Evolutionary conservation across 208 protist genomes (phyloP).

Genomic region (Leishmania gerbilli): DNA sequence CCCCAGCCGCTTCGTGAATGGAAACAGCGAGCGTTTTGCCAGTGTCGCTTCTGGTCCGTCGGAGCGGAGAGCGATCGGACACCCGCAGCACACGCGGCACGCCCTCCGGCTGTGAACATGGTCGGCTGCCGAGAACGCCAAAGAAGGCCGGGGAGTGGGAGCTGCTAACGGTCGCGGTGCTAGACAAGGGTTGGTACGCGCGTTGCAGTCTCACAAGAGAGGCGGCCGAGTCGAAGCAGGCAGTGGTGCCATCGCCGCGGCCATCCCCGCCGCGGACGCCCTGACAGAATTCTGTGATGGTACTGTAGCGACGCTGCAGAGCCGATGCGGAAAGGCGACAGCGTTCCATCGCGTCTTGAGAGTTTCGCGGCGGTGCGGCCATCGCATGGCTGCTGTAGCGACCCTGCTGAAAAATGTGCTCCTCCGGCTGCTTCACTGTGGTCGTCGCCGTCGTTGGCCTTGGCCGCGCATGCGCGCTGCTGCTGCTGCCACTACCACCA

Average conservation of each 20-base stretch:
- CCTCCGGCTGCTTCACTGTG: background rate
- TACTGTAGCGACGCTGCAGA: background rate
- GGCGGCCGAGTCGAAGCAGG: background rate
- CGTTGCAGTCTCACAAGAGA: background rate
- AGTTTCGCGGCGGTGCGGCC: background rate
- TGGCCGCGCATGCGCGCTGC: background rate
- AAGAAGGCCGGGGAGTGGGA: background rate
- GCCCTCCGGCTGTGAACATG: background rate
- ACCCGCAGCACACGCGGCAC: background rate
- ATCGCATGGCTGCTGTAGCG: background rate
- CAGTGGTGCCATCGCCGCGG: background rate
- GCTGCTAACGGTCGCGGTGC: background rate
- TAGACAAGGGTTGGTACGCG: background rate
- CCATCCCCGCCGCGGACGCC: background rate
- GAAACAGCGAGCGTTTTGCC: background rate
- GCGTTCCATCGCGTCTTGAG: background rate
- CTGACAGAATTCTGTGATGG: background rate
- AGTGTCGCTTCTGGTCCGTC: background rate
- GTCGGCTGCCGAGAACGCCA: background rate
- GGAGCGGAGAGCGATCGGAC: background rate
- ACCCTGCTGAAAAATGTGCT: background rate
- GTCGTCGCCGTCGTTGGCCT: background rate
- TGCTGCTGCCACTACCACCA: background rate
- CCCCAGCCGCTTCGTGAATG: background rate
- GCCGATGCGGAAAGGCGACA: background rate